A percentile compares a stretch with the other conserved stretches of the same genome.
phyloP scores from a whole-genome alignment of 768 basidiomycete genomes.

The Phanerochaete sordida region DNA sequence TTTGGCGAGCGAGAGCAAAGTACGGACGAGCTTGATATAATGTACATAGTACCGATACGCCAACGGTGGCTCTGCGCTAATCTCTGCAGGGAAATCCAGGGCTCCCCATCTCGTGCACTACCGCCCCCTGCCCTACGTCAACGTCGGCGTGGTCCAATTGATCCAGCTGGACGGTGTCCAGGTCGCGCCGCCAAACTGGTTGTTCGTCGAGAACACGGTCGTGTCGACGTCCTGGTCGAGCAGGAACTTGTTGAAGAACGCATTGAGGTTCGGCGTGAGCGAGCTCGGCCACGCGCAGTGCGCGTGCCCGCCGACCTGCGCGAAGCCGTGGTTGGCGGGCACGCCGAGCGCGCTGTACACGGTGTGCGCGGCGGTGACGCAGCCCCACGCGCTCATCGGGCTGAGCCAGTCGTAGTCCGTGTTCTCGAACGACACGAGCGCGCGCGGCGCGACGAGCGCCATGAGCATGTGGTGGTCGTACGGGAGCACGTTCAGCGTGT shows the following conservation, averaged over 20 bases:
- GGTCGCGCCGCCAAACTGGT: constrained; percentile 33
- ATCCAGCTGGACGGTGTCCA: constrained; percentile 42
- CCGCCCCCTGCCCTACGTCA: constrained; percentile 12
- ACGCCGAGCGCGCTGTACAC: constrained; percentile 49
- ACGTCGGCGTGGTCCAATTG: constrained; percentile 45
- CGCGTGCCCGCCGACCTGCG: constrained; percentile 48
- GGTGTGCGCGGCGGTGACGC: constrained; percentile 46
- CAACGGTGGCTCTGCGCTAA: no score
- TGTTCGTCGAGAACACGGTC: constrained; percentile 41
- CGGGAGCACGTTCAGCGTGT: constrained; percentile 42
- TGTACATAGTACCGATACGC: no score
- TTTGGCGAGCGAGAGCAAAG: no score
- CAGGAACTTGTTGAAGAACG: constrained; percentile 55
- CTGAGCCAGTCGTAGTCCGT: constrained; percentile 55
- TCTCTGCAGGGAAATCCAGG: no score
- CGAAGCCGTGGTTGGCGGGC: constrained; percentile 45
- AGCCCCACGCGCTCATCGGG: constrained; percentile 45
- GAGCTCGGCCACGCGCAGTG: constrained; percentile 53
- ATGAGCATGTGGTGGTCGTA: constrained; percentile 59
- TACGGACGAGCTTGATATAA: no score
- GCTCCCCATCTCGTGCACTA: background rate
- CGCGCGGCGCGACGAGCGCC: constrained; percentile 53
- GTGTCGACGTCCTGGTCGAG: constrained; percentile 46
- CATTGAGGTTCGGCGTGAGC: constrained; percentile 42
- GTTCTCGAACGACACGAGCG: constrained; percentile 51